These are phyloP conservation scores for Orbilia blumenaviensis DNA, from an alignment of 2,329 filamentous ascomycete genomes.

Conservation along the genomic window DNA sequence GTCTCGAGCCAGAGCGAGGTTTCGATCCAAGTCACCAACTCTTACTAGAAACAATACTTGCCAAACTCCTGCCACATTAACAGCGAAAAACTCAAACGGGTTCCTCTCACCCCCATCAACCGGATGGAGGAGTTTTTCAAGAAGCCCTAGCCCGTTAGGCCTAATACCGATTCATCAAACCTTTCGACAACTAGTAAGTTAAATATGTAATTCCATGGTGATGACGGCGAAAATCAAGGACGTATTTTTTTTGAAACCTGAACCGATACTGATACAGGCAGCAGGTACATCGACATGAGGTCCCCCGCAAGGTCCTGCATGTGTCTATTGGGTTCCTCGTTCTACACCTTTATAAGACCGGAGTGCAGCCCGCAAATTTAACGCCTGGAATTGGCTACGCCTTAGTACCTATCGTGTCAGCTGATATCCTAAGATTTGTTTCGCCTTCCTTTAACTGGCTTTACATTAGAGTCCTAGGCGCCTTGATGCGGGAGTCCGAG, in stretches of 20 bases:
- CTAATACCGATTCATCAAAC: constrained; percentile 94
- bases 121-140: constrained; percentile 85
- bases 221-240: not conserved
- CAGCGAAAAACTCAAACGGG: constrained; percentile 14
- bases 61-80: not conserved
- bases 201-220: not conserved
- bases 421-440: constrained; percentile 83
- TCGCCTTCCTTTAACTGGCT: constrained; percentile 82
- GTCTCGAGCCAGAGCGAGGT: constrained; percentile 42
- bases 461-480: constrained; percentile 84
- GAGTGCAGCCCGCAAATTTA: constrained; percentile 78
- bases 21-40: constrained; percentile 35
- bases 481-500: constrained; percentile 96
- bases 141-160: constrained; percentile 90
- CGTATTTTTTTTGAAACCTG: not conserved
- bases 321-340: constrained; percentile 97
- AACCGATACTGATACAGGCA: not conserved
- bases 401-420: constrained; percentile 82
- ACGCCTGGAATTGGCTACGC: constrained; percentile 83
- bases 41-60: not conserved
- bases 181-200: constrained; percentile 81
- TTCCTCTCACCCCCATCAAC: constrained; percentile 37
- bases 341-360: constrained; percentile 82
- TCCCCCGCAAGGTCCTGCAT: constrained; percentile 90
- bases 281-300: constrained; percentile 84